phyloP scores from a whole-genome alignment of 805 yeast species.

The Pichia sporocuriosa region DNA sequence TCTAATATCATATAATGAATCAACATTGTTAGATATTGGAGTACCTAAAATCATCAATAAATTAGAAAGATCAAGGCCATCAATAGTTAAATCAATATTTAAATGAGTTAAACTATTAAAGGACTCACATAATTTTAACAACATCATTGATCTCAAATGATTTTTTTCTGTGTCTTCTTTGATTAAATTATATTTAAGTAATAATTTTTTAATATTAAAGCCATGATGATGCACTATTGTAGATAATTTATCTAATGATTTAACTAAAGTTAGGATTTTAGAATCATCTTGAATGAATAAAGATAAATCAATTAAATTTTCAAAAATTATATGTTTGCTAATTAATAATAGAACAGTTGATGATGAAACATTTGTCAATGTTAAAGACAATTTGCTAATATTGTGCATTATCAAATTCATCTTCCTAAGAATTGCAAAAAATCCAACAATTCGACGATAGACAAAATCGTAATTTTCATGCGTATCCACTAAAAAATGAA shows the following conservation, averaged over 20 bases:
- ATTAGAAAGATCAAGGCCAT: slow-evolving; percentile 26
- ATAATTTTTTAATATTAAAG: slow-evolving; percentile 18
- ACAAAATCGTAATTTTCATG: slow-evolving; percentile 23
- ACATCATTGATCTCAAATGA: slow-evolving; percentile 28
- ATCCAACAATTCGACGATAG: slow-evolving; percentile 30
- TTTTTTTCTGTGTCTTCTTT: slow-evolving; percentile 27
- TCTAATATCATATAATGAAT: slow-evolving; percentile 21
- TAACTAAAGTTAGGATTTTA: slow-evolving; percentile 23
- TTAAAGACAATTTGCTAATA: slow-evolving; percentile 21
- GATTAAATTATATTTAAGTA: slow-evolving; percentile 22
- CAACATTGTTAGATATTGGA: slow-evolving; percentile 23
- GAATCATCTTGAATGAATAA: slow-evolving; percentile 29
- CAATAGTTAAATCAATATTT: slow-evolving; percentile 23
- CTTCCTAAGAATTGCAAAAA: slow-evolving; percentile 28
- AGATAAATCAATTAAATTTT: slow-evolving; percentile 23
- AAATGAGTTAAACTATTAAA: slow-evolving; percentile 19
- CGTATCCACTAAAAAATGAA: slow-evolving; percentile 22
- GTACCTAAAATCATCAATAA: slow-evolving; percentile 29
- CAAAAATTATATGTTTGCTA: slow-evolving; percentile 26
- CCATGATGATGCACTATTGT: slow-evolving; percentile 22
- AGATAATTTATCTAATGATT: slow-evolving; percentile 24
- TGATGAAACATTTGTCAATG: slow-evolving; percentile 29
- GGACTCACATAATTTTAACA: slow-evolving; percentile 25
- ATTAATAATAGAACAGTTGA: slow-evolving; percentile 25
- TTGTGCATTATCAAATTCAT: slow-evolving; percentile 25